Percentiles rank a stretch among this genome's conserved stretches.
These are phyloP conservation scores for Pyrenophora graminea DNA, from an alignment of 2,329 filamentous ascomycete species.

Conservation along the genomic window DNA sequence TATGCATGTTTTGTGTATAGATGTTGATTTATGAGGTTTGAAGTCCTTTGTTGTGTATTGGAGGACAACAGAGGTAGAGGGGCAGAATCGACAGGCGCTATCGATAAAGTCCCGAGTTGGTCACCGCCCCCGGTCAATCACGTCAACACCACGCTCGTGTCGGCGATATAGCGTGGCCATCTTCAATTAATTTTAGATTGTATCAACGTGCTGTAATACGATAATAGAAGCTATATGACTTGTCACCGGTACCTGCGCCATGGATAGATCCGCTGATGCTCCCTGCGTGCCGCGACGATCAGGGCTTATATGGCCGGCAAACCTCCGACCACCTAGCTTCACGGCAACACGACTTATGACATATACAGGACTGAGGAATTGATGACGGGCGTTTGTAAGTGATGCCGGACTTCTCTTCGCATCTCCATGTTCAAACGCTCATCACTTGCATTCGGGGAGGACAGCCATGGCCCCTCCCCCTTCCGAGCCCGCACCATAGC, in stretches of 20 bases:
- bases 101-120: constrained; percentile 21
- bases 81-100: constrained; percentile 31
- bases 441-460: constrained; percentile 14
- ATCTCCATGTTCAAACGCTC: constrained; percentile 12
- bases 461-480: constrained; percentile 33
- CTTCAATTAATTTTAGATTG: not conserved
- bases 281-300: constrained; percentile 9
- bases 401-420: constrained; percentile 14
- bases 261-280: constrained; percentile 11
- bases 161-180: no score
- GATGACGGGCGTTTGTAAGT: not conserved
- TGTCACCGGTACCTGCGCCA: constrained; percentile 10
- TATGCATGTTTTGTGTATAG: constrained; percentile 39
- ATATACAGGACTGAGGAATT: not conserved
- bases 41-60: constrained; percentile 10
- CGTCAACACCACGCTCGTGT: not conserved
- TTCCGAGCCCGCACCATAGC: constrained; percentile 33
- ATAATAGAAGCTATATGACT: not conserved
- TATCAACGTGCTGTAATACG: not conserved
- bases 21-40: not conserved
- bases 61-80: constrained; percentile 17
- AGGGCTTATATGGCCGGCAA: not conserved
- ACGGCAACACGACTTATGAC: not conserved
- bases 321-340: not conserved
- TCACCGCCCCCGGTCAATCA: no score